Percentiles rank a stretch among this genome's conserved stretches.
Conservation (phyloP, 2,329 filamentous ascomycete species). For the Albophoma yamanashiensis region DNA sequence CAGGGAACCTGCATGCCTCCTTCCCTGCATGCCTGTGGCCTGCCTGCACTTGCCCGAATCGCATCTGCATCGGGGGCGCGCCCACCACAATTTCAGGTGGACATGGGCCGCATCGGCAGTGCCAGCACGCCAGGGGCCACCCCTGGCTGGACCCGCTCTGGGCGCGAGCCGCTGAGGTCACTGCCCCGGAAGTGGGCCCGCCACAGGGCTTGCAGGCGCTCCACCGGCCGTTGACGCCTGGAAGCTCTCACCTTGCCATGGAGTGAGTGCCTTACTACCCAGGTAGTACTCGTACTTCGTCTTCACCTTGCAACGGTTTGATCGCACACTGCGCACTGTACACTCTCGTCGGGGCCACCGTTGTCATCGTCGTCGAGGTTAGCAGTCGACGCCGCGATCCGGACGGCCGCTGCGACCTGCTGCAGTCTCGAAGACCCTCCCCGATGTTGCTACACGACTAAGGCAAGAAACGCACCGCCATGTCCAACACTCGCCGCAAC, state of each 20-base stretch:
- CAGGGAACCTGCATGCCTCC: too few relatives aligned
- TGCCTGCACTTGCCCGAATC: too few relatives aligned
- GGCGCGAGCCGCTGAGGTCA: not conserved
- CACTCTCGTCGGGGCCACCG: not conserved
- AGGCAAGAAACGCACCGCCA: not conserved
- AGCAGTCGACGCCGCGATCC: not conserved
- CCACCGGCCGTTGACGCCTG: not conserved
- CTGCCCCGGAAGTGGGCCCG: not conserved
- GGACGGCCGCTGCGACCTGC: not conserved
- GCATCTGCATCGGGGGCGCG: not conserved
- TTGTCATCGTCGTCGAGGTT: not conserved
- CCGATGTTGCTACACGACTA: not conserved
- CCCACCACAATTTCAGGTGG: not conserved
- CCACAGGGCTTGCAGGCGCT: not conserved
- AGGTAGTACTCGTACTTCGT: too few relatives aligned
- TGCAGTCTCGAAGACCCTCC: not conserved
- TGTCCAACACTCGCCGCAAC: constrained; percentile 32
- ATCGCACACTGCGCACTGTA: too few relatives aligned
- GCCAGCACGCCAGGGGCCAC: too few relatives aligned
- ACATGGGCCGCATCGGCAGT: not conserved
- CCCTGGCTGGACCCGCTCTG: not conserved
- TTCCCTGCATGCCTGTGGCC: too few relatives aligned
- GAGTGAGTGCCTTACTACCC: too few relatives aligned
- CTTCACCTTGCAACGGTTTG: too few relatives aligned
- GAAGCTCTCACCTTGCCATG: too few relatives aligned